Percentiles rank a stretch among this genome's conserved stretches.
phyloP scores from a whole-genome alignment of 768 basidiomycete genomes.

The Lactifluus pinguis region DNA sequence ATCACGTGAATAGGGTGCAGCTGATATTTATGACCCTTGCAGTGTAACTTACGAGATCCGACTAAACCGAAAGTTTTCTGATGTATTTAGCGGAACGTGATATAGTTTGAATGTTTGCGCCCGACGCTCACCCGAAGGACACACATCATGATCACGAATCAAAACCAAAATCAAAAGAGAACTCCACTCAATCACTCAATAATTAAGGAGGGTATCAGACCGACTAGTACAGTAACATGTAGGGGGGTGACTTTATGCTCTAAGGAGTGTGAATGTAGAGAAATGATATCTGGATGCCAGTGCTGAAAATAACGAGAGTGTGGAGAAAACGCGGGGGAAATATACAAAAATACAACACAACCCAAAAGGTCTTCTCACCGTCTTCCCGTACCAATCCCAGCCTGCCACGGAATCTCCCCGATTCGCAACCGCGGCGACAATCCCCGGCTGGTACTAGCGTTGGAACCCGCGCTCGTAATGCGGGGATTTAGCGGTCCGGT shows the following conservation, averaged over 20 bases:
- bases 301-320: background rate
- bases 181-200: background rate
- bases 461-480: conserved; percentile 29
- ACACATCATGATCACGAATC: background rate
- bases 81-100: background rate
- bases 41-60: too few species aligned
- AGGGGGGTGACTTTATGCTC: background rate
- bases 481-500: conserved; percentile 23
- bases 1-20: too few species aligned
- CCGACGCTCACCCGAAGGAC: background rate
- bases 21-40: too few species aligned
- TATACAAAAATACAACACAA: background rate
- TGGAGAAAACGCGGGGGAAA: background rate
- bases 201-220: background rate
- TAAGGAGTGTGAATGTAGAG: background rate
- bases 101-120: background rate
- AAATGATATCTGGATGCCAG: background rate
- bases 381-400: conserved; percentile 13
- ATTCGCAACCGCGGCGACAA: conserved; percentile 42
- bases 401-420: conserved; percentile 57
- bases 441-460: background rate
- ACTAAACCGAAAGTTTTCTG: background rate
- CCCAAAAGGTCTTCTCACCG: background rate
- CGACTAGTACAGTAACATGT: conserved; percentile 17
- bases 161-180: background rate